Conservation (phyloP, 2,329 filamentous ascomycete genomes). For the Calycina marina region DNA sequence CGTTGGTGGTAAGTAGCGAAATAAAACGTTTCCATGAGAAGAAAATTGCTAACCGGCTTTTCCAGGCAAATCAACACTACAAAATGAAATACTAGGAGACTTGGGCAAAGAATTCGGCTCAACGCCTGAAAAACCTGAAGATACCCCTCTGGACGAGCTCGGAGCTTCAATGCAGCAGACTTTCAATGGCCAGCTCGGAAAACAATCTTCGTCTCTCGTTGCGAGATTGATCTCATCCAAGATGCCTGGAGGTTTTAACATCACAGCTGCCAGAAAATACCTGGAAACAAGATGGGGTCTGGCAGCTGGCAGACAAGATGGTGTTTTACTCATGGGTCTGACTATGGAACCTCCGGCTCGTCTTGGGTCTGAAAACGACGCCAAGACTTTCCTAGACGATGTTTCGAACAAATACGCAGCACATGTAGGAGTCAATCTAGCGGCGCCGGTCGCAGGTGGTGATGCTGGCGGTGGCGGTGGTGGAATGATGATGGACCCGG, state of each 20-base stretch:
- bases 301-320: slow-evolving; percentile 75
- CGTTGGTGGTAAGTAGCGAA: slow-evolving; percentile 62
- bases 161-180: slow-evolving; percentile 92
- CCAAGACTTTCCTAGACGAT: slow-evolving; percentile 82
- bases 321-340: slow-evolving; percentile 72
- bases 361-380: slow-evolving; percentile 78
- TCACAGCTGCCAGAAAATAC: slow-evolving; percentile 89
- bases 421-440: slow-evolving; percentile 69
- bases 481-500: slow-evolving; percentile 99
- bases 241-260: slow-evolving; percentile 99
- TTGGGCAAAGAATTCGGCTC: slow-evolving; percentile 97
- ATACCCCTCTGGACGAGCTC: slow-evolving; percentile 89
- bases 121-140: slow-evolving; percentile 95
- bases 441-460: slow-evolving; percentile 60
- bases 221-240: slow-evolving; percentile 94
- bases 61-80: slow-evolving; percentile 88
- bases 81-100: slow-evolving; percentile 97
- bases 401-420: slow-evolving; percentile 80
- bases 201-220: slow-evolving; percentile 86
- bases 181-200: slow-evolving; percentile 97
- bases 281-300: slow-evolving; percentile 89
- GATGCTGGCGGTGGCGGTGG: slow-evolving; percentile 53
- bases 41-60: no score
- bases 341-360: slow-evolving; percentile 87
- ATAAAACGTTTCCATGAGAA: slow-evolving; percentile 5